These are phyloP conservation scores for Fagopyrum tataricum DNA, from an alignment of 148 eudicot species.

Conservation along the genomic window DNA sequence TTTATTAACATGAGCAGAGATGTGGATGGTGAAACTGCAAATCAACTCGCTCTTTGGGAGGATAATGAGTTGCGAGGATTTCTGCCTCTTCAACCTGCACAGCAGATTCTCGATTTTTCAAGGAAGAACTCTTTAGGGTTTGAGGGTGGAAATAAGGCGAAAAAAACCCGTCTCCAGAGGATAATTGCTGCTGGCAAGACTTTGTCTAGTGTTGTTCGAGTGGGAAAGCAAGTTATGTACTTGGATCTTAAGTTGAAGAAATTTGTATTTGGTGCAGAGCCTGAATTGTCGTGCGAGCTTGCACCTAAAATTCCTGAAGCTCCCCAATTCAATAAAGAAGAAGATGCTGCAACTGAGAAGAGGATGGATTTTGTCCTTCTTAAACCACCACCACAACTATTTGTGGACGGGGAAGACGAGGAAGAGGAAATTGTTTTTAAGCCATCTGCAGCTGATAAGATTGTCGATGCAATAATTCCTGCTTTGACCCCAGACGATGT, in stretches of 20 bases:
- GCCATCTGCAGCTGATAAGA: slow-evolving; percentile 61
- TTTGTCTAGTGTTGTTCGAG: slow-evolving; percentile 48
- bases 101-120: slow-evolving; percentile 77
- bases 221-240: slow-evolving; percentile 55
- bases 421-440: slow-evolving; percentile 94
- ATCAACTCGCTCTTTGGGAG: slow-evolving; percentile 74
- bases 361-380: slow-evolving; percentile 16
- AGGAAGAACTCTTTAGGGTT: slow-evolving; percentile 45
- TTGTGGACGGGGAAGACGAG: slow-evolving; percentile 68
- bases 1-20: slow-evolving; percentile 66
- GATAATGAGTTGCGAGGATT: slow-evolving; percentile 94
- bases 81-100: slow-evolving; percentile 79
- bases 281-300: slow-evolving; percentile 33
- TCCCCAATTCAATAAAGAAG: background rate
- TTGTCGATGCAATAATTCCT: slow-evolving; percentile 25
- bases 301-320: slow-evolving; percentile 23
- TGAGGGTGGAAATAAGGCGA: slow-evolving; percentile 58
- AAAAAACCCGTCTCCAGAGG: slow-evolving; percentile 65
- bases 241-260: slow-evolving; percentile 52
- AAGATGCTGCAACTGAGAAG: slow-evolving; percentile 21
- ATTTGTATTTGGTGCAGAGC: slow-evolving; percentile 54
- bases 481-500: slow-evolving; percentile 27
- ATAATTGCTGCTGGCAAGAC: slow-evolving; percentile 84
- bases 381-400: slow-evolving; percentile 24
- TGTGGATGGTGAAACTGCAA: slow-evolving; percentile 69